These are phyloP conservation scores for Dendrobium chrysotoxum DNA, from an alignment of 106 monocot species.

Conservation along the genomic window DNA sequence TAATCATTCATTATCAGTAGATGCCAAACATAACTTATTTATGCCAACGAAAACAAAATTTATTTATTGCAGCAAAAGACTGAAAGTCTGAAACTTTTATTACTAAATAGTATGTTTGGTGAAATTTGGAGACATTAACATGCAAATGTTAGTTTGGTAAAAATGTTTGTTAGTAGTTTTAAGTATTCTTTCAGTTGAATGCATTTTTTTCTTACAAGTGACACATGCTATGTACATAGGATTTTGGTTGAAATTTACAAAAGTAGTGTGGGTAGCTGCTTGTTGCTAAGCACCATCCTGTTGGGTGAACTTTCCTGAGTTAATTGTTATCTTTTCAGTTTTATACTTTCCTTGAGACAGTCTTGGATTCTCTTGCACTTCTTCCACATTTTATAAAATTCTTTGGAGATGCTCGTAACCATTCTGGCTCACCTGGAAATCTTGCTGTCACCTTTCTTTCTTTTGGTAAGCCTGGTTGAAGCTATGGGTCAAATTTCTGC, in stretches of 20 bases:
- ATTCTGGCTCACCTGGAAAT: slow-evolving; percentile 41
- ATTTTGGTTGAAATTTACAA: neutral
- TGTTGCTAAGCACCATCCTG: slow-evolving; percentile 1
- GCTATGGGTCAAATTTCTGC: neutral
- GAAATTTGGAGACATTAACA: neutral
- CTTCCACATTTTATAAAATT: slow-evolving; percentile 65
- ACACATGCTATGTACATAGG: neutral
- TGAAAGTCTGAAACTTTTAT: neutral
- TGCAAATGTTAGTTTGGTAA: neutral
- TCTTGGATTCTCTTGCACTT: slow-evolving; percentile 53
- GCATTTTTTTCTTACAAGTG: neutral
- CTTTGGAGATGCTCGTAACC: slow-evolving; percentile 57
- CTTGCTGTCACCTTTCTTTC: slow-evolving; percentile 67
- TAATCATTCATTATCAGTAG: too few species aligned
- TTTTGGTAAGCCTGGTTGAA: slow-evolving; percentile 45
- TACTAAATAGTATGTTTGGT: neutral
- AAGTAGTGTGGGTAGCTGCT: neutral
- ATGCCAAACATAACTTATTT: too few species aligned
- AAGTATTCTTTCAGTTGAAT: neutral
- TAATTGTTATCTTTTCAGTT: slow-evolving; percentile 22
- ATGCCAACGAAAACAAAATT: neutral
- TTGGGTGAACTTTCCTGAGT: neutral
- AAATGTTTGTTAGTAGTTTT: neutral
- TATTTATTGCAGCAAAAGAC: neutral
- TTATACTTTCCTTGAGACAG: slow-evolving; percentile 82